Conservation (phyloP, 192 early-diverging fungal genomes). For the Coemansia sp. region DNA sequence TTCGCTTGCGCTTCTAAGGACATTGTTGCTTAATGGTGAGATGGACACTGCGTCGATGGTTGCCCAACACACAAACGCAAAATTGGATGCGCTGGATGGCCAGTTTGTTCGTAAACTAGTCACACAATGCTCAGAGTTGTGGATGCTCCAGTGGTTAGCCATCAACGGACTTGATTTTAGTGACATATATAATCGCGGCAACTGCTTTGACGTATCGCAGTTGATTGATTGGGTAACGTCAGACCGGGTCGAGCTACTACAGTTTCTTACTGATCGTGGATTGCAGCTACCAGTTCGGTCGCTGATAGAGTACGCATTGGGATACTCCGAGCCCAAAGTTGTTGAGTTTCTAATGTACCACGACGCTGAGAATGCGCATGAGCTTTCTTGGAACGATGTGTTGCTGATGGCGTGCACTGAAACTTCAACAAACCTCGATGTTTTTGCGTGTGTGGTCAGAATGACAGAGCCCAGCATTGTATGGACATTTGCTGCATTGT, state of each 20-base stretch:
- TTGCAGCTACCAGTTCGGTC: conserved; percentile 26
- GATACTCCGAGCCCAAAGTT: conserved; percentile 16
- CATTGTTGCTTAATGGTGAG: neutral
- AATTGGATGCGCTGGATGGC: conserved; percentile 17
- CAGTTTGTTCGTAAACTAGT: conserved; percentile 17
- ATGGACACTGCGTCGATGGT: conserved; percentile 15
- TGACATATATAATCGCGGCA: conserved; percentile 3
- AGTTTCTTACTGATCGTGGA: conserved; percentile 8
- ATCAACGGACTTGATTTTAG: conserved; percentile 14
- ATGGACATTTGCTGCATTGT: conserved; percentile 40
- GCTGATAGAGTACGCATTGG: conserved; percentile 36
- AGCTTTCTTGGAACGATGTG: conserved; percentile 38
- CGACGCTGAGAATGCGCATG: conserved; percentile 8
- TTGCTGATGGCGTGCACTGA: conserved; percentile 43
- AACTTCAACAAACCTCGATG: conserved; percentile 21
- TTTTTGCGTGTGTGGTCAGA: conserved; percentile 19
- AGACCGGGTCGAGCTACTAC: conserved; percentile 26
- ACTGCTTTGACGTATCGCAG: conserved; percentile 30
- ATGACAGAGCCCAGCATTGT: conserved; percentile 38
- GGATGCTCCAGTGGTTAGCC: conserved; percentile 30
- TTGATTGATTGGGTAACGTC: conserved; percentile 24
- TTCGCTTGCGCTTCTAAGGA: conserved; percentile 24
- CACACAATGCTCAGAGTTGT: conserved; percentile 4
- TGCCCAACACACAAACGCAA: neutral
- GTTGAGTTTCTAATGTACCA: conserved; percentile 30